These are phyloP conservation scores for Penicillium sp. DNA, from an alignment of 2,329 filamentous ascomycete genomes.

Conservation along the genomic window DNA sequence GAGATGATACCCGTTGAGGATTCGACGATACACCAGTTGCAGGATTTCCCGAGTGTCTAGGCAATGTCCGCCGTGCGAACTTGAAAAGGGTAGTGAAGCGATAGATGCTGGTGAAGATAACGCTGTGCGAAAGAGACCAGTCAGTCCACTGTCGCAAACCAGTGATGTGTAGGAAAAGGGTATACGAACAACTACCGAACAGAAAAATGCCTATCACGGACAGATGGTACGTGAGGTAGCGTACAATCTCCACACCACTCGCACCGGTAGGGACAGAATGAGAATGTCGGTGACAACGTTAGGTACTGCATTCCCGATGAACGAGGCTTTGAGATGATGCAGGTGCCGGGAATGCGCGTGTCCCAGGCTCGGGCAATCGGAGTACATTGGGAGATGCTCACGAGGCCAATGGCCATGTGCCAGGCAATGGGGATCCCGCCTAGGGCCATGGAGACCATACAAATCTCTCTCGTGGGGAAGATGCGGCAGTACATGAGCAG, in stretches of 20 bases:
- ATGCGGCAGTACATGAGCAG: constrained; percentile 49
- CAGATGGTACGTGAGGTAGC: constrained; percentile 14
- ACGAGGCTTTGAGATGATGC: constrained; percentile 45
- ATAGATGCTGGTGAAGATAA: constrained; percentile 44
- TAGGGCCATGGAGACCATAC: constrained; percentile 36
- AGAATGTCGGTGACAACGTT: constrained; percentile 23
- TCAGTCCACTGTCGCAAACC: background rate
- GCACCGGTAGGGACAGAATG: constrained; percentile 22
- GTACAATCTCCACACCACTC: constrained; percentile 21
- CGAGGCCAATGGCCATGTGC: constrained; percentile 42
- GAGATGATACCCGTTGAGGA: constrained; percentile 32
- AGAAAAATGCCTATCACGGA: constrained; percentile 11
- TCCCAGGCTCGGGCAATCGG: constrained; percentile 47
- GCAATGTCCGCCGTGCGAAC: constrained; percentile 36
- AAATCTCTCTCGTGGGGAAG: constrained; percentile 41
- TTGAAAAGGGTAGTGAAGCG: constrained; percentile 43
- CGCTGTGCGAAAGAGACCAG: constrained; percentile 16
- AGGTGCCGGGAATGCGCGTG: constrained; percentile 38
- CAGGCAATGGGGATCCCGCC: constrained; percentile 41
- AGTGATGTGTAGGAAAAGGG: too few species aligned
- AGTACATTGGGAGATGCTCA: constrained; percentile 47
- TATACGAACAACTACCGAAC: constrained; percentile 11
- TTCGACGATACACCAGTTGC: constrained; percentile 45
- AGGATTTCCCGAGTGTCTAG: constrained; percentile 42
- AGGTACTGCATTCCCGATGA: constrained; percentile 44